Evolutionary conservation across 2,329 filamentous ascomycete species (phyloP).

Genomic region (Fusarium subglutinans): DNA sequence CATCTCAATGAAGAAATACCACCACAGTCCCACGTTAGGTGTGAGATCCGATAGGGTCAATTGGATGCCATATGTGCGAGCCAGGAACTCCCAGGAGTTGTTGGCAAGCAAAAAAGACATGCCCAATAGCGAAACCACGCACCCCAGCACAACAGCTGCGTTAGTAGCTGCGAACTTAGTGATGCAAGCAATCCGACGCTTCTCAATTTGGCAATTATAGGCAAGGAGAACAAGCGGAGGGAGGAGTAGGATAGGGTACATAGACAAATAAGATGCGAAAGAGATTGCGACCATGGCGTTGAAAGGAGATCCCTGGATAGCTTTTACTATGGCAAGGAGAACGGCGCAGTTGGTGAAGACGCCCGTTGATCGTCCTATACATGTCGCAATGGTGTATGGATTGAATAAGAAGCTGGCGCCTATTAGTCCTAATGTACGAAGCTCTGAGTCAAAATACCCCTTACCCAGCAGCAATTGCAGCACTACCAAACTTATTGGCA

Average conservation of each 20-base stretch:
- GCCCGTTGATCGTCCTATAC: conserved; percentile 87
- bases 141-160: conserved; percentile 61
- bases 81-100: conserved; percentile 86
- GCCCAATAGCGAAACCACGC: conserved; percentile 70
- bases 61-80: conserved; percentile 92
- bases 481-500: conserved; percentile 76
- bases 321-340: conserved; percentile 83
- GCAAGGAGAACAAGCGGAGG: conserved; percentile 83
- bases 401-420: conserved; percentile 84
- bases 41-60: conserved; percentile 91
- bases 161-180: conserved; percentile 64
- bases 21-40: conserved; percentile 96
- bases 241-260: conserved; percentile 89
- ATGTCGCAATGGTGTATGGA: conserved; percentile 91
- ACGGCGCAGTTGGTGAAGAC: conserved; percentile 91
- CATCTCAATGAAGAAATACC: conserved; percentile 99
- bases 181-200: conserved; percentile 49
- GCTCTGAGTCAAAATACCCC: conserved; percentile 35
- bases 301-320: conserved; percentile 75
- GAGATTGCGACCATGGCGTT: conserved; percentile 86
- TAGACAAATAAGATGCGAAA: conserved; percentile 88
- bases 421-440: conserved; percentile 20
- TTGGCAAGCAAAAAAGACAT: conserved; percentile 79
- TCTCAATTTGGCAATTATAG: conserved; percentile 69
- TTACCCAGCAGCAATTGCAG: conserved; percentile 82